These are phyloP conservation scores for Calonectria montana DNA, from an alignment of 2,329 filamentous ascomycete genomes.

Conservation along the genomic window DNA sequence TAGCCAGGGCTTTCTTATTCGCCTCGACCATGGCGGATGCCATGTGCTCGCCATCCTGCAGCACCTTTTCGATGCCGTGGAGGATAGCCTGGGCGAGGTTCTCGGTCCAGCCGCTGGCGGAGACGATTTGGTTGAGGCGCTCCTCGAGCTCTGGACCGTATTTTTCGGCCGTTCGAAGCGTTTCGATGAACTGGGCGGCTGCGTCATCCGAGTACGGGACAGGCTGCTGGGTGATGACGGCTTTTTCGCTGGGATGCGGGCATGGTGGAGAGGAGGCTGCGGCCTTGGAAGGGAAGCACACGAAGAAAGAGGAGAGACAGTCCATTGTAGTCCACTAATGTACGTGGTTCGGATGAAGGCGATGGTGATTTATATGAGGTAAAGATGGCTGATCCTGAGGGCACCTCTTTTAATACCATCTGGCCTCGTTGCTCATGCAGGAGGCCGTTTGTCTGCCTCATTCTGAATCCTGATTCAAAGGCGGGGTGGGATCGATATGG, in stretches of 20 bases:
- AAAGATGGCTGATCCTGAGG: not conserved
- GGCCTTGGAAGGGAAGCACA: not conserved
- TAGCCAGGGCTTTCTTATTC: slow-evolving; percentile 20
- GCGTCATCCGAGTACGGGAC: slow-evolving; percentile 25
- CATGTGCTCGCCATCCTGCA: slow-evolving; percentile 25
- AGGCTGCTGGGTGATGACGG: not conserved
- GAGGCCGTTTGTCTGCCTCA: not conserved
- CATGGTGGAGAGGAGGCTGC: not conserved
- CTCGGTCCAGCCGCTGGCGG: slow-evolving; percentile 31
- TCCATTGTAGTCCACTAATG: not conserved
- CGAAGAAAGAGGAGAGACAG: not conserved
- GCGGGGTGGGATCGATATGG: not conserved
- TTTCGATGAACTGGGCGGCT: slow-evolving; percentile 27
- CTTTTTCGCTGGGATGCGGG: not conserved
- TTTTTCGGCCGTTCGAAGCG: not conserved
- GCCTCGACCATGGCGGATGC: slow-evolving; percentile 25
- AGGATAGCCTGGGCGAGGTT: slow-evolving; percentile 30
- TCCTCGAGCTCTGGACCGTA: not conserved
- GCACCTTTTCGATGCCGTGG: slow-evolving; percentile 25
- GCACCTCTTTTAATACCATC: not conserved
- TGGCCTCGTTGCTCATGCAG: not conserved
- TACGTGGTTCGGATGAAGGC: not conserved
- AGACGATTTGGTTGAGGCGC: slow-evolving; percentile 24
- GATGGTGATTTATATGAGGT: not conserved
- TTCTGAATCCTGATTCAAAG: not conserved